These are phyloP conservation scores for Ottelia alismoides DNA, from an alignment of 106 monocot species.

Conservation along the genomic window DNA sequence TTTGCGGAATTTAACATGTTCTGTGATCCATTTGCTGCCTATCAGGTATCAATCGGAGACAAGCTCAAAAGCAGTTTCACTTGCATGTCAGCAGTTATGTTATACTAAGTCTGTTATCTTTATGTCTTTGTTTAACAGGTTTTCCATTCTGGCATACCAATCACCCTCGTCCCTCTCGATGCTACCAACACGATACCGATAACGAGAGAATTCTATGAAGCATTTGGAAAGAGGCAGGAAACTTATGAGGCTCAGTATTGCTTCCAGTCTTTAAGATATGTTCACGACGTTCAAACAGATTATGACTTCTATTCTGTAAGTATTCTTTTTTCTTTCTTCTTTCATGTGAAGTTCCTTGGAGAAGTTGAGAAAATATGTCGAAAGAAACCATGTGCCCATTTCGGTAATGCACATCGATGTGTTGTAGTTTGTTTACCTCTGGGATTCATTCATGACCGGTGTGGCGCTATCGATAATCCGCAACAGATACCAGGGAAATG, in stretches of 20 bases:
- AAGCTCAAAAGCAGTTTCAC: too few species aligned
- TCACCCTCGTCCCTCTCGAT: conserved; percentile 79
- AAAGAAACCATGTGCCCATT: too few species aligned
- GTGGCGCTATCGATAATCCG: conserved; percentile 48
- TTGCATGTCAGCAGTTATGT: too few species aligned
- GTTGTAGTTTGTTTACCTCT: conserved; percentile 79
- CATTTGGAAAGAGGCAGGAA: conserved; percentile 30
- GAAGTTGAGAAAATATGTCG: too few species aligned
- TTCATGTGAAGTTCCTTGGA: too few species aligned
- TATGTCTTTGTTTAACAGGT: conserved; percentile 28
- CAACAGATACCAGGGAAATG: conserved; percentile 21
- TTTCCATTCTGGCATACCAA: conserved; percentile 75
- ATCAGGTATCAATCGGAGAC: too few species aligned
- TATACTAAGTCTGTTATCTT: not conserved
- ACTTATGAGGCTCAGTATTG: conserved; percentile 77
- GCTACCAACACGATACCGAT: conserved; percentile 84
- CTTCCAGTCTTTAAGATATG: conserved; percentile 42
- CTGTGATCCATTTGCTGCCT: conserved; percentile 86
- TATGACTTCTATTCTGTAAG: conserved; percentile 48
- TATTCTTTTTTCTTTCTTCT: not conserved
- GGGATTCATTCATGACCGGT: conserved; percentile 78
- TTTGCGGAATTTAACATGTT: conserved; percentile 90
- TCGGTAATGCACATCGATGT: too few species aligned
- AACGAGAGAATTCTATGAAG: conserved; percentile 39
- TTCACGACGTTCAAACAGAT: conserved; percentile 45